Percentiles rank a stretch among this genome's conserved stretches.
These are phyloP conservation scores for Pseudogymnoascus sp. DNA, from an alignment of 2,329 filamentous ascomycete species.

Conservation along the genomic window DNA sequence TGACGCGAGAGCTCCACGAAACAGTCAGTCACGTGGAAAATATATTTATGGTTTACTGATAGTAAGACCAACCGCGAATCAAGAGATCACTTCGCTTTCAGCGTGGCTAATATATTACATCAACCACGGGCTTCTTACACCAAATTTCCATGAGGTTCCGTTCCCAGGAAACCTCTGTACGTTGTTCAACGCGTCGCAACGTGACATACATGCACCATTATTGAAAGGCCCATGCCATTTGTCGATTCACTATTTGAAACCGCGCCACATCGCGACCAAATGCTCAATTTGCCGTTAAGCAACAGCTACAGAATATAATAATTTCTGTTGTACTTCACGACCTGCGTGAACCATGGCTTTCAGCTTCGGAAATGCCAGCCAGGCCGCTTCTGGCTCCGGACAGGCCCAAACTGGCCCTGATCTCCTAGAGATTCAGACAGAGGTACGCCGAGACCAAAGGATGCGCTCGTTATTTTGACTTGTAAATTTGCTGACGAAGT, in stretches of 20 bases:
- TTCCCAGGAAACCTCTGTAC: constrained; percentile 1
- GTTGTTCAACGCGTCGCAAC: neutral
- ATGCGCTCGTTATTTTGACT: constrained; percentile 5
- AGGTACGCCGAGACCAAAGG: constrained; percentile 45
- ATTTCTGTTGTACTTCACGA: neutral
- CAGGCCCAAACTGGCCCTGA: constrained; percentile 50
- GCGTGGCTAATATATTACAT: neutral
- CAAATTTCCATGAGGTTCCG: neutral
- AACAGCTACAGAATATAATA: neutral
- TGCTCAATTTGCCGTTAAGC: neutral
- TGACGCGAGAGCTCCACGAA: constrained; percentile 8
- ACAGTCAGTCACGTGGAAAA: neutral
- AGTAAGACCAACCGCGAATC: neutral
- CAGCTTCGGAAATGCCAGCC: constrained; percentile 44
- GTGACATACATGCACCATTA: neutral
- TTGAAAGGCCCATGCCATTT: neutral
- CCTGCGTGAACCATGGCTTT: constrained; percentile 48
- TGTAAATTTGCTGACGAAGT: constrained; percentile 1
- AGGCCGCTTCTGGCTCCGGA: constrained; percentile 31
- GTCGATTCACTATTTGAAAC: neutral
- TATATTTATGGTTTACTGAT: constrained; percentile 6
- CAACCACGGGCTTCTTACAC: neutral
- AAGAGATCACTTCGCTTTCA: neutral
- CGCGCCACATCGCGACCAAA: neutral
- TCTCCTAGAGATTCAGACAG: constrained; percentile 71